phyloP scores from a whole-genome alignment of 177 flowering plant genomes.

The Vitis hybrid region DNA sequence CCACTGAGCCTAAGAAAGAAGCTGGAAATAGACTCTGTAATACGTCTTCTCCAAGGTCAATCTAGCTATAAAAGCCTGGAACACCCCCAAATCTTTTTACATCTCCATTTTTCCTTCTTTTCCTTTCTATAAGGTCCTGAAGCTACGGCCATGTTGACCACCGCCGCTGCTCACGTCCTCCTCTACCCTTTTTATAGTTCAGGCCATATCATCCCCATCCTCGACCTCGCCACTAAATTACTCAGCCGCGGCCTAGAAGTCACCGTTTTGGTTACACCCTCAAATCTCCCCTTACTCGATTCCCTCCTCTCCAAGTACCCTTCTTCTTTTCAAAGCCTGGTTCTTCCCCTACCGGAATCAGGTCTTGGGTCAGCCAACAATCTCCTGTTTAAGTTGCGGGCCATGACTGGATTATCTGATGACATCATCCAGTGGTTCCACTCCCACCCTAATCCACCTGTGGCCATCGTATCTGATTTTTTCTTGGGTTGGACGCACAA shows the following conservation, averaged over 20 bases:
- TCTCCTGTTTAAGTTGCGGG: no score
- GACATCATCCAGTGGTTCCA: slow-evolving; percentile 25
- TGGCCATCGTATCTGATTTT: slow-evolving; percentile 29
- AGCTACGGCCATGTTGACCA: background rate
- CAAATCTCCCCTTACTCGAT: slow-evolving; percentile 15
- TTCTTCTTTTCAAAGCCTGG: slow-evolving; percentile 8
- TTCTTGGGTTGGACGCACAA: slow-evolving; percentile 36
- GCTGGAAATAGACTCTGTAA: no score
- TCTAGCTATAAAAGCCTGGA: no score
- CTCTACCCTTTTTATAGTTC: background rate
- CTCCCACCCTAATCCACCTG: slow-evolving; percentile 30
- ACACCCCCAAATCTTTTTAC: no score
- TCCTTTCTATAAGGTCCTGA: no score
- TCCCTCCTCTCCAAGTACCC: slow-evolving; percentile 25
- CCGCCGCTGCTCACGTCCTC: slow-evolving; percentile 3
- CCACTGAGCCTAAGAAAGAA: no score
- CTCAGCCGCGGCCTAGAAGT: background rate
- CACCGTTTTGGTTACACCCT: slow-evolving; percentile 2
- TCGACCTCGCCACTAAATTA: slow-evolving; percentile 4
- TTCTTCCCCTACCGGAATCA: slow-evolving; percentile 11
- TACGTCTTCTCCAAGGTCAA: no score
- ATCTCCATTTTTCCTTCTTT: no score
- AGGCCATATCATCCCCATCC: slow-evolving; percentile 4
- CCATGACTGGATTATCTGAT: slow-evolving; percentile 11
- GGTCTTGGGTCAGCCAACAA: no score